Evolutionary conservation across 176 grass and related monocot species (phyloP).

Genomic region (Carex kokanica): DNA sequence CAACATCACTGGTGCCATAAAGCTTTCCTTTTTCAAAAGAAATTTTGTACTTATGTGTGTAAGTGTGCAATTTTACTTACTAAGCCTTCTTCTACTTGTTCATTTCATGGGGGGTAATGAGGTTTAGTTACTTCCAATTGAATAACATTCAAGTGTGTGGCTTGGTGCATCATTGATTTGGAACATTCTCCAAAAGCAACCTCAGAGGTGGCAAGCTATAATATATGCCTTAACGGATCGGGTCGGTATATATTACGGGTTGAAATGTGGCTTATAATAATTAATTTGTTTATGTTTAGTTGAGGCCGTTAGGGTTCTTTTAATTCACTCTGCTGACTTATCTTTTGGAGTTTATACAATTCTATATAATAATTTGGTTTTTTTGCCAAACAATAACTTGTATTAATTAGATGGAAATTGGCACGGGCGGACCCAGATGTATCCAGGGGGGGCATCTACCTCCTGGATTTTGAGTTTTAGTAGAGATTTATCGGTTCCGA

Average conservation of each 20-base stretch:
- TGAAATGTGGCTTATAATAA: not conserved
- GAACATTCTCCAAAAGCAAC: conserved; percentile 20
- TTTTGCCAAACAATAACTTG: not conserved
- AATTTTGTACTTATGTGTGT: conserved; percentile 12
- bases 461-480: too few species aligned
- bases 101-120: conserved; percentile 24
- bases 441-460: too few species aligned
- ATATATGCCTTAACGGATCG: conserved; percentile 1
- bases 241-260: not conserved
- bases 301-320: not conserved
- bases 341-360: not conserved
- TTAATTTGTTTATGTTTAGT: not conserved
- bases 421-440: too few species aligned
- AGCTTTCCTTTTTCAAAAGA: conserved; percentile 6
- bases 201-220: not conserved
- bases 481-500: too few species aligned
- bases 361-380: not conserved
- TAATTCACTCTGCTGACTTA: not conserved
- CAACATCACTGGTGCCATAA: conserved; percentile 27
- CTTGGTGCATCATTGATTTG: conserved; percentile 13
- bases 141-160: conserved; percentile 19
- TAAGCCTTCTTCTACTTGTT: not conserved
- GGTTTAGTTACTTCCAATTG: conserved; percentile 23
- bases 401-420: not conserved
- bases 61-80: conserved; percentile 13